Percentiles rank a stretch among this genome's conserved stretches.
Evolutionary conservation across 2,329 filamentous ascomycete species (phyloP).

Genomic region (Colletotrichum musicola): DNA sequence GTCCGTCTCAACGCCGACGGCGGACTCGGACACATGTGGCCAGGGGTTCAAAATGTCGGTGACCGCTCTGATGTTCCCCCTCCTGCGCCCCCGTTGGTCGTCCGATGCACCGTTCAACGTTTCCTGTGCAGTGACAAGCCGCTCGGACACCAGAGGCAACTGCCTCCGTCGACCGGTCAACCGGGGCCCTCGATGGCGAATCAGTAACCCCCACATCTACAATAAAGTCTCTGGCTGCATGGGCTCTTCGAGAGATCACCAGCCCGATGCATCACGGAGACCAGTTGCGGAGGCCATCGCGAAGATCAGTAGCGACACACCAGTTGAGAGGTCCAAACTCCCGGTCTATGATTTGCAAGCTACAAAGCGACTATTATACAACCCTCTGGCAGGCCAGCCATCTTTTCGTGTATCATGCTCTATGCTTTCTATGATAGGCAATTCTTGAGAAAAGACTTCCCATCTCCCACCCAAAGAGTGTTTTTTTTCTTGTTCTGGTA

Average conservation of each 20-base stretch:
- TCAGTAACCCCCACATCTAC: neutral
- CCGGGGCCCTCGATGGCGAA: neutral
- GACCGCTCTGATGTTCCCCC: conserved; percentile 7
- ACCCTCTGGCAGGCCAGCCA: conserved; percentile 41
- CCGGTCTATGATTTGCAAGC: conserved; percentile 46
- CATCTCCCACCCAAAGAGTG: conserved; percentile 33
- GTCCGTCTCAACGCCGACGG: neutral
- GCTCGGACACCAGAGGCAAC: conserved; percentile 26
- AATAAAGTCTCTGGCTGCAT: neutral
- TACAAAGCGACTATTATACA: conserved; percentile 49
- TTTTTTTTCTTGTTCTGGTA: conserved; percentile 8
- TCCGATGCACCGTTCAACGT: conserved; percentile 14
- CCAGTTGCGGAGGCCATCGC: no score
- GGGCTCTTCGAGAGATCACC: neutral
- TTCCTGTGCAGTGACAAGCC: conserved; percentile 12
- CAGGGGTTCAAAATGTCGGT: conserved; percentile 36
- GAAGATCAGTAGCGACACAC: neutral
- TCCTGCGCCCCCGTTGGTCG: neutral
- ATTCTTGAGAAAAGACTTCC: conserved; percentile 37
- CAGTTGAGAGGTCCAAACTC: conserved; percentile 51
- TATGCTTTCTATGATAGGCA: conserved; percentile 43
- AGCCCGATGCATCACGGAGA: neutral
- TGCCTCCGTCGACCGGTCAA: neutral
- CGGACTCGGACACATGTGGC: conserved; percentile 13
- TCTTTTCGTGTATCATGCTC: conserved; percentile 41